Conservation (phyloP, 2,329 filamentous ascomycete genomes). For the Alternaria dauci region DNA sequence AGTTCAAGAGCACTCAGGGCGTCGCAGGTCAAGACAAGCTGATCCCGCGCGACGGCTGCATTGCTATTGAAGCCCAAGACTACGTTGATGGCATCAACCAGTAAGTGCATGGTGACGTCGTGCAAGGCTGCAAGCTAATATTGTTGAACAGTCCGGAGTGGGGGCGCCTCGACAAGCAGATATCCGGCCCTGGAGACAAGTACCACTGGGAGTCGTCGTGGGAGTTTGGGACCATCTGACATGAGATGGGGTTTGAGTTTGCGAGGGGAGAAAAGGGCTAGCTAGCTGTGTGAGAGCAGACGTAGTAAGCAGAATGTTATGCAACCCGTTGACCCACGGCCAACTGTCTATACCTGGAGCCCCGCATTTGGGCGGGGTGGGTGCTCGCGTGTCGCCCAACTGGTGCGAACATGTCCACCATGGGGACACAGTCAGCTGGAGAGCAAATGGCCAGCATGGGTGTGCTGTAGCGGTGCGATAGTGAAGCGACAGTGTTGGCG, state of each 20-base stretch:
- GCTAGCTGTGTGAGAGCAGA: constrained; percentile 1
- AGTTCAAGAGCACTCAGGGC: constrained; percentile 47
- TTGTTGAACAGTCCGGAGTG: constrained; percentile 42
- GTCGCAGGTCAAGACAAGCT: constrained; percentile 40
- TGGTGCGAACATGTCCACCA: neutral
- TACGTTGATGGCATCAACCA: constrained; percentile 49
- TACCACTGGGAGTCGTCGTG: constrained; percentile 47
- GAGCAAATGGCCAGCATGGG: neutral
- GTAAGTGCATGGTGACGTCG: constrained; percentile 29
- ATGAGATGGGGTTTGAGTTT: neutral
- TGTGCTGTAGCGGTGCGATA: neutral
- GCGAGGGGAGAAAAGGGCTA: neutral
- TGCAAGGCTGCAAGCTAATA: constrained; percentile 25
- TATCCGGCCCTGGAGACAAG: constrained; percentile 42
- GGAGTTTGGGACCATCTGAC: constrained; percentile 41
- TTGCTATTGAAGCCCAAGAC: constrained; percentile 47
- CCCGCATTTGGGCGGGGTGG: constrained; percentile 25
- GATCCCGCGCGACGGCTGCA: constrained; percentile 45
- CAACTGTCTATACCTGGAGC: constrained; percentile 18
- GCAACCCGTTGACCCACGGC: constrained; percentile 8
- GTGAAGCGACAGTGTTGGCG: constrained; percentile 9
- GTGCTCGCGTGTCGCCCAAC: constrained; percentile 13
- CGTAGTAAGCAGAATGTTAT: constrained; percentile 15
- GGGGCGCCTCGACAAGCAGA: constrained; percentile 43
- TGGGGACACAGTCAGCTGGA: neutral